phyloP scores from a whole-genome alignment of 2,329 filamentous ascomycete genomes.

The Gaeumannomyces sp. region DNA sequence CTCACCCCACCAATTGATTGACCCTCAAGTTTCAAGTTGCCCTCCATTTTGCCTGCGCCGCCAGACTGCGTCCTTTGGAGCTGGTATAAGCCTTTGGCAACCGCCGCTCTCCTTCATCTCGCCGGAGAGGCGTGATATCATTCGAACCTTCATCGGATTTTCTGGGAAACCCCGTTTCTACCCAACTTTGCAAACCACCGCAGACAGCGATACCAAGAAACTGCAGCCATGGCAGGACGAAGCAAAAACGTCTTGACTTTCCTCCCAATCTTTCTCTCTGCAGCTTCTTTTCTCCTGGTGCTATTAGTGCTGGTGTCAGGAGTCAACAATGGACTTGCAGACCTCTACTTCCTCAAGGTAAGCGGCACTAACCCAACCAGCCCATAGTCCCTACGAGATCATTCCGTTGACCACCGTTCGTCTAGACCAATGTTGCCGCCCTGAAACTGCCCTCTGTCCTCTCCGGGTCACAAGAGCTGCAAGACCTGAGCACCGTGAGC shows the following conservation, averaged over 20 bases:
- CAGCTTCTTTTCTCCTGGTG: slow-evolving; percentile 12
- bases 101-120: background rate
- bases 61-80: background rate
- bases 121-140: background rate
- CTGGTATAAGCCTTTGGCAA: background rate
- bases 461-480: slow-evolving; percentile 23
- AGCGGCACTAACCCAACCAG: background rate
- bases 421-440: slow-evolving; percentile 24
- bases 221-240: slow-evolving; percentile 2
- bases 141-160: background rate
- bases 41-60: background rate
- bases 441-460: slow-evolving; percentile 26
- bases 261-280: slow-evolving; percentile 13
- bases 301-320: slow-evolving; percentile 17
- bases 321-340: slow-evolving; percentile 14
- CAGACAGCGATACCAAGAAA: background rate
- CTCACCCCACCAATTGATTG: background rate
- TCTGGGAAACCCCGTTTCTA: background rate
- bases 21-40: background rate
- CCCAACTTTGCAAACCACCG: background rate
- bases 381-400: background rate
- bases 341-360: slow-evolving; percentile 29
- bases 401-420: background rate
- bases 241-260: slow-evolving; percentile 1
- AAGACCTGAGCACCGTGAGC: slow-evolving; percentile 25